phyloP scores from a whole-genome alignment of 768 basidiomycete genomes.

The Trametes punicea region DNA sequence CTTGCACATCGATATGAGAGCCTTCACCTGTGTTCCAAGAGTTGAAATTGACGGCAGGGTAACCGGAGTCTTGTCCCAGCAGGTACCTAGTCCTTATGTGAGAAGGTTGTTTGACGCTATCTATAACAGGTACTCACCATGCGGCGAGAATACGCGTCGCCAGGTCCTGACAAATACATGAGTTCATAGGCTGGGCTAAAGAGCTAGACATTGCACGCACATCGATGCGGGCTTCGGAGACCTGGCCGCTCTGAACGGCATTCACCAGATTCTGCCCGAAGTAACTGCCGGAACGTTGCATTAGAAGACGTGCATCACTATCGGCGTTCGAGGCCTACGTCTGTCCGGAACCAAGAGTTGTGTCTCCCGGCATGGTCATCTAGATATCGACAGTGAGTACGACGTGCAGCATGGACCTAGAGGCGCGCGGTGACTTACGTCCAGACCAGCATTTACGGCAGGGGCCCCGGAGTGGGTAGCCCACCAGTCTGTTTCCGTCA shows the following conservation, averaged over 20 bases:
- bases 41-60: constrained; percentile 68
- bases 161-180: constrained; percentile 41
- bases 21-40: constrained; percentile 38
- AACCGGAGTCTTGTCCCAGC: constrained; percentile 56
- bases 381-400: constrained; percentile 23
- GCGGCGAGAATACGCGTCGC: constrained; percentile 70
- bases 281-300: constrained; percentile 33
- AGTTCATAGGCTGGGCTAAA: too few relatives aligned
- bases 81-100: constrained; percentile 33
- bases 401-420: neutral
- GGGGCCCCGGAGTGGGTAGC: constrained; percentile 54
- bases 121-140: constrained; percentile 47
- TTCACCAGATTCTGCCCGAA: constrained; percentile 59
- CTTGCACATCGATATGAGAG: constrained; percentile 60
- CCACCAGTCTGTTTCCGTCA: constrained; percentile 50
- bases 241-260: constrained; percentile 59
- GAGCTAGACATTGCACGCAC: neutral
- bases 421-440: constrained; percentile 38
- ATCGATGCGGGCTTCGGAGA: constrained; percentile 56
- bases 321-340: constrained; percentile 5
- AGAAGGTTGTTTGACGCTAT: neutral
- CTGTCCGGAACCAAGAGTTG: constrained; percentile 25
- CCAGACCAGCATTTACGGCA: constrained; percentile 58
- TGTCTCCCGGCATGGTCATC: constrained; percentile 77
- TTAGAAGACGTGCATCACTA: neutral